These are phyloP conservation scores for Chernovozyma sophiae-reginae DNA, from an alignment of 1,139 yeast species.

Conservation along the genomic window DNA sequence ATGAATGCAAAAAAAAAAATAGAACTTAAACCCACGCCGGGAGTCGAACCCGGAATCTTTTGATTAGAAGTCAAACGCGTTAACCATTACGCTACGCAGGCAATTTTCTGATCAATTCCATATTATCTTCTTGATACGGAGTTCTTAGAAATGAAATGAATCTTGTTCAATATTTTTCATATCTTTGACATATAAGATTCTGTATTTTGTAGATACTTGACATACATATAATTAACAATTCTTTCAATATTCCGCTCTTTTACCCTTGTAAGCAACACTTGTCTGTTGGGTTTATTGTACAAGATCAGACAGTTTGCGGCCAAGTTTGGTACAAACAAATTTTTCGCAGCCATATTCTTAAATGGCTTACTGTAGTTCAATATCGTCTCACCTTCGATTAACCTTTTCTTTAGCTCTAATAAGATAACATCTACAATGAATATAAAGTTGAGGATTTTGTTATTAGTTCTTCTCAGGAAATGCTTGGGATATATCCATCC, in stretches of 20 bases:
- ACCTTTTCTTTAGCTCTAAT: too few species aligned
- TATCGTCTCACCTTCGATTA: too few species aligned
- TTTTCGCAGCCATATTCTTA: not conserved
- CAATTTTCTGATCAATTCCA: conserved; percentile 8
- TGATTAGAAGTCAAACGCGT: conserved; percentile 46
- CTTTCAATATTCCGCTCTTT: too few species aligned
- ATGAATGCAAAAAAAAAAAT: conserved; percentile 10
- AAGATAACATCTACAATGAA: not conserved
- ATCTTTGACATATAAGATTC: too few species aligned
- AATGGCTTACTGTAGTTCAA: too few species aligned
- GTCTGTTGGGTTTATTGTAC: too few species aligned
- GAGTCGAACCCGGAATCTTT: conserved; percentile 47
- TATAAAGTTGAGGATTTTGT: not conserved
- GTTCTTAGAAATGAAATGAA: too few species aligned
- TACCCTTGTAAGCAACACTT: too few species aligned
- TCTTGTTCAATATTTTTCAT: too few species aligned
- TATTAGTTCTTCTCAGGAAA: not conserved
- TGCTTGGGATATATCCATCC: conserved; percentile 46
- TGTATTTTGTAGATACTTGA: too few species aligned
- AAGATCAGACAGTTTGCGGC: not conserved
- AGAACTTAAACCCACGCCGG: conserved; percentile 41
- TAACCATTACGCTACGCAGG: conserved; percentile 44
- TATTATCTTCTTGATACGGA: too few species aligned
- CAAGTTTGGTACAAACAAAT: not conserved
- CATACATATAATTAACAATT: too few species aligned